These are phyloP conservation scores for Hypoxylon sp. DNA, from an alignment of 2,329 filamentous ascomycete genomes.

Conservation along the genomic window DNA sequence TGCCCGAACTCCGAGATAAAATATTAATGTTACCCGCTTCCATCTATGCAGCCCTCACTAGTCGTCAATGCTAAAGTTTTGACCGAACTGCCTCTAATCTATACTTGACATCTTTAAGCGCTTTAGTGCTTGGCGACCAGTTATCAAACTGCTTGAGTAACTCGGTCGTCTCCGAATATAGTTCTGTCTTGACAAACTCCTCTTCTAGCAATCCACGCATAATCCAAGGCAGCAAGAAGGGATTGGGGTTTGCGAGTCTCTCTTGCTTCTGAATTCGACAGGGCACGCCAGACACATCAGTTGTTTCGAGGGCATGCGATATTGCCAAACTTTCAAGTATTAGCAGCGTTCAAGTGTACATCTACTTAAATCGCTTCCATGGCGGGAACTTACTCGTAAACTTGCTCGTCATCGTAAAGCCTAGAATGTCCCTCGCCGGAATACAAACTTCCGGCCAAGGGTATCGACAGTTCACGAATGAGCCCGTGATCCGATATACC, in stretches of 20 bases:
- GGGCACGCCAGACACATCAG: constrained; percentile 61
- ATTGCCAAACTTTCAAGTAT: constrained; percentile 68
- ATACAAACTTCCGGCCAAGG: constrained; percentile 91
- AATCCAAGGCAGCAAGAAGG: constrained; percentile 93
- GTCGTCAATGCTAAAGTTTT: constrained; percentile 67
- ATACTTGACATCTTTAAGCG: constrained; percentile 95
- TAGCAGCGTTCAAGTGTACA: constrained; percentile 19
- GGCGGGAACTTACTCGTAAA: constrained; percentile 75
- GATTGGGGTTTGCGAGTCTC: constrained; percentile 72
- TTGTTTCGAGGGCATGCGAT: constrained; percentile 79
- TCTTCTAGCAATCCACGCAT: constrained; percentile 95
- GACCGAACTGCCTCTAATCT: constrained; percentile 91
- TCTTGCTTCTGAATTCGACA: constrained; percentile 67
- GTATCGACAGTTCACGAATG: constrained; percentile 87
- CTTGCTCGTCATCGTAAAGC: constrained; percentile 87
- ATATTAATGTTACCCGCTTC: constrained; percentile 1
- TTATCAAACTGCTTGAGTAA: constrained; percentile 90
- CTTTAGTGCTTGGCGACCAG: constrained; percentile 92
- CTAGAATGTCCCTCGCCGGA: constrained; percentile 93
- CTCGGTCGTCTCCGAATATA: constrained; percentile 80
- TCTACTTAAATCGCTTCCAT: background rate
- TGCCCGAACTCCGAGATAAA: constrained; percentile 18
- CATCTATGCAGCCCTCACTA: constrained; percentile 5
- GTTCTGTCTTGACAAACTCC: constrained; percentile 85
- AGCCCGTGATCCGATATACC: constrained; percentile 94